Evolutionary conservation across 208 protist genomes (phyloP).

Genomic region (Acanthamoeba divionensis): DNA sequence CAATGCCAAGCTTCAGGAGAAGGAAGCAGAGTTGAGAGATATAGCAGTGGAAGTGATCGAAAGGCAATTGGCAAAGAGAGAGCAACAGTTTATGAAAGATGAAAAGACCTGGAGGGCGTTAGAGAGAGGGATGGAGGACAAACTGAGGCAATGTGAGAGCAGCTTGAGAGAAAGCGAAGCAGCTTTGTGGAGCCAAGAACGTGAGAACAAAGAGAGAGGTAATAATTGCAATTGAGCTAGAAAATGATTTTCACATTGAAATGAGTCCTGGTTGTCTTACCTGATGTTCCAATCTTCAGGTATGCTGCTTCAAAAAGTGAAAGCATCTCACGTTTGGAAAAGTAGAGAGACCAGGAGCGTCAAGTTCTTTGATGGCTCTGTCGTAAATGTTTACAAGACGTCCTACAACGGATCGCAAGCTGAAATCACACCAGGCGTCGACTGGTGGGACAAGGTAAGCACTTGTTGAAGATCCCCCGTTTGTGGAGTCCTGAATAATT

Average conservation of each 20-base stretch:
- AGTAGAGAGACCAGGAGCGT: background rate
- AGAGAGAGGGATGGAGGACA: no score
- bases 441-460: background rate
- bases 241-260: no score
- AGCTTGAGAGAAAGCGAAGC: no score
- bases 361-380: background rate
- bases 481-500: no score
- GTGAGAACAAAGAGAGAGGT: no score
- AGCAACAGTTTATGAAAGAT: background rate
- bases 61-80: background rate
- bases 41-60: conserved; percentile 5
- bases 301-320: background rate
- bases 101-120: no score
- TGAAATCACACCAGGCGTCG: background rate
- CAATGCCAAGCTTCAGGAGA: background rate
- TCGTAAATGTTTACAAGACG: background rate
- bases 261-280: no score
- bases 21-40: background rate
- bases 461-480: no score
- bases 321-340: background rate
- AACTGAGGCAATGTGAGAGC: no score
- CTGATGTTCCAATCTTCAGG: no score
- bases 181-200: no score
- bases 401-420: conserved; percentile 38
- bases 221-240: no score